Conservation (phyloP, 768 basidiomycete genomes). For the Rhodotorula kratochvilovae region DNA sequence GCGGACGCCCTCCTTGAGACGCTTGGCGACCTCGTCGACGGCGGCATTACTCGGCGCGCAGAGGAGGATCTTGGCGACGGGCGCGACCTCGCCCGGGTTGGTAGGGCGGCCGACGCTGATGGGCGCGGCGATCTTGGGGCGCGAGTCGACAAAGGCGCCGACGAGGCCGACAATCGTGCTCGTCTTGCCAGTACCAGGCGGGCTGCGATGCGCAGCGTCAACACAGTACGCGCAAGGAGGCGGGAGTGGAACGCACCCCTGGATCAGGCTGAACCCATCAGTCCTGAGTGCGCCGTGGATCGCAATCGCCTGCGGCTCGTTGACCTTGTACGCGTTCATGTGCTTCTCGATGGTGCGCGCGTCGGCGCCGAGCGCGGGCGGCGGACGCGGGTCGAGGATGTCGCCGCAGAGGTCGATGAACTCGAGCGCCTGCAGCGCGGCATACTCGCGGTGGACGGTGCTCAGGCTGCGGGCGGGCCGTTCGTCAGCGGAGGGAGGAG, state of each 20-base stretch:
- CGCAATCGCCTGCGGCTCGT: conserved; percentile 89
- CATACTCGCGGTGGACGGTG: conserved; percentile 88
- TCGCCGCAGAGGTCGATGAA: conserved; percentile 72
- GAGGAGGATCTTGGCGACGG: conserved; percentile 70
- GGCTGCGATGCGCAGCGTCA: conserved; percentile 54
- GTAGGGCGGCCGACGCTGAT: conserved; percentile 54
- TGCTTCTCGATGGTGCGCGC: conserved; percentile 57
- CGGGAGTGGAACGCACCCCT: conserved; percentile 62
- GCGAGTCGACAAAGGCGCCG: conserved; percentile 60
- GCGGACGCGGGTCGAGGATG: conserved; percentile 66
- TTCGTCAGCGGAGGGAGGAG: neutral
- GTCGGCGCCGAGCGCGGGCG: conserved; percentile 52
- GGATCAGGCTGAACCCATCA: conserved; percentile 80
- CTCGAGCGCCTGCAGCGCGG: conserved; percentile 72
- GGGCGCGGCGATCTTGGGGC: conserved; percentile 43
- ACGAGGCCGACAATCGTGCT: conserved; percentile 96
- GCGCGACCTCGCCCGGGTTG: conserved; percentile 51
- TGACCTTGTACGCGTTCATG: conserved; percentile 69
- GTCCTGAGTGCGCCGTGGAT: conserved; percentile 64
- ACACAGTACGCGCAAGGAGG: neutral
- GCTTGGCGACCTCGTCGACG: conserved; percentile 88
- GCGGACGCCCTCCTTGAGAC: conserved; percentile 73
- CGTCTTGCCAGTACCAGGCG: conserved; percentile 97
- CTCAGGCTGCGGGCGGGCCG: conserved; percentile 60
- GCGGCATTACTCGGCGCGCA: conserved; percentile 99